phyloP scores from a whole-genome alignment of 768 basidiomycete genomes.

The Strobilomyces echinocephalus region DNA sequence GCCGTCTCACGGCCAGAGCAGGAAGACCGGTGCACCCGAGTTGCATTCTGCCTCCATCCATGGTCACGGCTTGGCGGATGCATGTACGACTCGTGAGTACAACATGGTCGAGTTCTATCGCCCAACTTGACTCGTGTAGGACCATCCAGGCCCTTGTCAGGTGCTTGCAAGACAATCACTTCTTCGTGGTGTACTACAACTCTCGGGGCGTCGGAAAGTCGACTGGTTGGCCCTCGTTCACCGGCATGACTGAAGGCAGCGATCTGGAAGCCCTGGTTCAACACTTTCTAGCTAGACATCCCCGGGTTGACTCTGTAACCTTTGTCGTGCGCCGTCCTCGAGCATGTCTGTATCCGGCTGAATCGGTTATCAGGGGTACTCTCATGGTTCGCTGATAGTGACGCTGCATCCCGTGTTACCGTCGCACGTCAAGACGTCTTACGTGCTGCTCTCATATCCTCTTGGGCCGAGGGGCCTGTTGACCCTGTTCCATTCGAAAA shows the following conservation, averaged over 20 bases:
- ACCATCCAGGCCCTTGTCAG: conserved; percentile 43
- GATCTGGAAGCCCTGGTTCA: conserved; percentile 62
- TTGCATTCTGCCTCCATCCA: conserved; percentile 74
- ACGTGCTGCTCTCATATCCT: conserved; percentile 75
- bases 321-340: conserved; percentile 49
- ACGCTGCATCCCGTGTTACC: conserved; percentile 58
- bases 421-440: conserved; percentile 48
- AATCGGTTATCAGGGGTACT: conserved; percentile 61
- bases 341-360: conserved; percentile 1
- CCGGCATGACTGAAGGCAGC: conserved; percentile 62
- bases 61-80: conserved; percentile 83
- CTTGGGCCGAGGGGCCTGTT: conserved; percentile 61
- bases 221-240: conserved; percentile 67
- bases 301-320: conserved; percentile 46
- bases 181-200: conserved; percentile 67
- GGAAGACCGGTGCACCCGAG: conserved; percentile 30
- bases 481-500: conserved; percentile 59
- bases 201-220: conserved; percentile 75
- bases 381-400: conserved; percentile 70
- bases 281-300: conserved; percentile 44
- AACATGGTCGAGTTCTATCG: neutral
- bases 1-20: conserved; percentile 30
- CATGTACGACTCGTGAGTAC: conserved; percentile 70
- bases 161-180: conserved; percentile 41
- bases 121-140: conserved; percentile 4